These are phyloP conservation scores for Wallacemonas sp. DNA, from an alignment of 208 protist species.

Conservation along the genomic window DNA sequence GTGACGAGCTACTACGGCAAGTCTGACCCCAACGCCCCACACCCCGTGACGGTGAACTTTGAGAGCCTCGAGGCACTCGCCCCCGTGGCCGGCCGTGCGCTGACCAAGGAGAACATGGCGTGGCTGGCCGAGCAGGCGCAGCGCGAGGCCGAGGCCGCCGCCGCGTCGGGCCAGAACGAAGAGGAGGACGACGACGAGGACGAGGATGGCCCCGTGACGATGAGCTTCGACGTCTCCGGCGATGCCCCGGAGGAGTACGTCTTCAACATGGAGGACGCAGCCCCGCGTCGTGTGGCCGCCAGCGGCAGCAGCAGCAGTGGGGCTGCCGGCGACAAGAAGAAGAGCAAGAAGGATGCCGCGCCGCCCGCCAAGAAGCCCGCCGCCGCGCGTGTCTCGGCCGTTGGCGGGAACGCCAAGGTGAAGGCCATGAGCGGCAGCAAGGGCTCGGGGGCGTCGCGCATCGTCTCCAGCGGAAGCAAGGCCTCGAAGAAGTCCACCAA, in stretches of 20 bases:
- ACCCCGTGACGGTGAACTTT: conserved; percentile 58
- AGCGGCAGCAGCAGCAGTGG: conserved; percentile 16
- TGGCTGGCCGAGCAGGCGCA: conserved; percentile 29
- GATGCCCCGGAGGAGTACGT: conserved; percentile 75
- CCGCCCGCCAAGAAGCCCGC: conserved; percentile 29
- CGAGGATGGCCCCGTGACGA: conserved; percentile 10
- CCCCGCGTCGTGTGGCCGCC: conserved; percentile 23
- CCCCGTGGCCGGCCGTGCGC: conserved; percentile 62
- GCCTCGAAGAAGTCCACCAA: conserved; percentile 32
- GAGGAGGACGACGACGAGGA: conserved; percentile 15
- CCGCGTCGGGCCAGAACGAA: conserved; percentile 5
- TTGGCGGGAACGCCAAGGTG: conserved; percentile 37
- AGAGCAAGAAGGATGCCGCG: conserved; percentile 12
- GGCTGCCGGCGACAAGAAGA: conserved; percentile 6
- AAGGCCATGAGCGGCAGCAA: conserved; percentile 35
- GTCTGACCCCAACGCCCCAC: conserved; percentile 51
- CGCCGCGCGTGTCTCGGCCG: conserved; percentile 15
- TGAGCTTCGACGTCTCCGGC: conserved; percentile 18
- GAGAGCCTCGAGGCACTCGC: conserved; percentile 61
- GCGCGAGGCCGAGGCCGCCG: conserved; percentile 7
- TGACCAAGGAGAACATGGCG: conserved; percentile 69
- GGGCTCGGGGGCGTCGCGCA: conserved; percentile 27
- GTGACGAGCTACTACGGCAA: conserved; percentile 72
- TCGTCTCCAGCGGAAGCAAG: conserved; percentile 39
- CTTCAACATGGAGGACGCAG: conserved; percentile 57